These are phyloP conservation scores for Fusarium begoniae DNA, from an alignment of 2,329 filamentous ascomycete species.

Conservation along the genomic window DNA sequence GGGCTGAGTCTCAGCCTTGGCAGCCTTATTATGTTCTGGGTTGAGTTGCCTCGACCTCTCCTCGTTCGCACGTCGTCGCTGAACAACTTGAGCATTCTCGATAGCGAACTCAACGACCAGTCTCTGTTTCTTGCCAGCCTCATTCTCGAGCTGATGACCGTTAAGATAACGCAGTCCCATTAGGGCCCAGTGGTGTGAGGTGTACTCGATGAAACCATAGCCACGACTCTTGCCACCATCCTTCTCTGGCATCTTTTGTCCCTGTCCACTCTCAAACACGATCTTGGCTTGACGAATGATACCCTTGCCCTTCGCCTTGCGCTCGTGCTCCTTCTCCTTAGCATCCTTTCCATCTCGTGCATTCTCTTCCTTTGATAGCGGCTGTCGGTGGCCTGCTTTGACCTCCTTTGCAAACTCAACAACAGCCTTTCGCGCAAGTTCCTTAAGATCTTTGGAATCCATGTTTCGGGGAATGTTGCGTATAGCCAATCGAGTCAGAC, in stretches of 20 bases:
- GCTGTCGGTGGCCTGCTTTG: conserved; percentile 77
- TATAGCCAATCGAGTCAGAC: conserved; percentile 87
- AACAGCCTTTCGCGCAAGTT: conserved; percentile 88
- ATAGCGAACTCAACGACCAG: conserved; percentile 97
- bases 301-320: conserved; percentile 82
- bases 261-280: conserved; percentile 88
- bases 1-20: conserved; percentile 15
- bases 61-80: conserved; percentile 65
- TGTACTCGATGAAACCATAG: conserved; percentile 98
- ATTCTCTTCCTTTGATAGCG: conserved; percentile 90
- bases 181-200: conserved; percentile 89
- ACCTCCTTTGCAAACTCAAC: conserved; percentile 94
- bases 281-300: conserved; percentile 95
- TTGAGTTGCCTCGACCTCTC: conserved; percentile 46
- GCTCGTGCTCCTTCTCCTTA: conserved; percentile 79
- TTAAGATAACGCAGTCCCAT: conserved; percentile 97
- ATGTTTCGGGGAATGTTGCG: conserved; percentile 90
- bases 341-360: conserved; percentile 82
- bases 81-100: conserved; percentile 96
- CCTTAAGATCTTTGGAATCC: conserved; percentile 87
- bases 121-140: conserved; percentile 82
- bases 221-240: conserved; percentile 86
- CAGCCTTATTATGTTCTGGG: conserved; percentile 33
- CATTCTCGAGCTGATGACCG: conserved; percentile 70
- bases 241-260: conserved; percentile 82